A percentile compares a stretch with the other conserved stretches of the same genome.
phyloP scores from a whole-genome alignment of 2,329 filamentous ascomycete species.

The Colletotrichum endophyticum region DNA sequence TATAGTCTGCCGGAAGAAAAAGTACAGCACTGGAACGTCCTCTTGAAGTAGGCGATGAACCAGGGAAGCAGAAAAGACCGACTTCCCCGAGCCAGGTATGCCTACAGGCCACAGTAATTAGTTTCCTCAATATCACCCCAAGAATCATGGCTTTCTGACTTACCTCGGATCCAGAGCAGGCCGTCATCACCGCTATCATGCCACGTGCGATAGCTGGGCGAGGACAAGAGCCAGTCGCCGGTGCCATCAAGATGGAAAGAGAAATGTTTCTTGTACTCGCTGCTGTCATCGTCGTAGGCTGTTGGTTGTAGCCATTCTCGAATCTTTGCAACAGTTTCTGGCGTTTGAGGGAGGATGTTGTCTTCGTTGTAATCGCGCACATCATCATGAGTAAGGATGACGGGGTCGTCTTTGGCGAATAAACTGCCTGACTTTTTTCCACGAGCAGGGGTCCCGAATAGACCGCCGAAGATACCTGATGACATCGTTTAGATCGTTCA shows the following conservation, averaged over 20 bases:
- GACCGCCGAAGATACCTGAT: not conserved
- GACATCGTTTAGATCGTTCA: not conserved
- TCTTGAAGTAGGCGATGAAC: not conserved
- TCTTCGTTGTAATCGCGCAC: not conserved
- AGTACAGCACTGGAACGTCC: slow-evolving; percentile 35
- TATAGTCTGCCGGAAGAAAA: slow-evolving; percentile 45
- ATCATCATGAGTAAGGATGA: not conserved
- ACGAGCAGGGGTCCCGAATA: not conserved
- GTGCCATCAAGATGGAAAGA: slow-evolving; percentile 26
- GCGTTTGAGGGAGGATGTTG: not conserved
- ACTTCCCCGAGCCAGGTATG: slow-evolving; percentile 37
- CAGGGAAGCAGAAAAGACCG: not conserved
- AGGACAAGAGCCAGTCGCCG: slow-evolving; percentile 26
- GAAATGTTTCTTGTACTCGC: slow-evolving; percentile 29
- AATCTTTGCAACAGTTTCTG: not conserved
- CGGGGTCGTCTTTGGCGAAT: not conserved
- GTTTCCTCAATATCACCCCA: not conserved
- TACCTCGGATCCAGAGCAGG: slow-evolving; percentile 32
- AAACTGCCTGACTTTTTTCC: not conserved
- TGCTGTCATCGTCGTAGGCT: slow-evolving; percentile 22
- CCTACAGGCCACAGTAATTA: slow-evolving; percentile 21
- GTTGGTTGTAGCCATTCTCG: slow-evolving; percentile 22
- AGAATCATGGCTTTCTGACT: not conserved
- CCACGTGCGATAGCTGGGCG: slow-evolving; percentile 25
- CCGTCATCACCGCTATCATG: slow-evolving; percentile 21